These are phyloP conservation scores for Hippophae tibetana DNA, from an alignment of 306 rosid genomes.

Conservation along the genomic window DNA sequence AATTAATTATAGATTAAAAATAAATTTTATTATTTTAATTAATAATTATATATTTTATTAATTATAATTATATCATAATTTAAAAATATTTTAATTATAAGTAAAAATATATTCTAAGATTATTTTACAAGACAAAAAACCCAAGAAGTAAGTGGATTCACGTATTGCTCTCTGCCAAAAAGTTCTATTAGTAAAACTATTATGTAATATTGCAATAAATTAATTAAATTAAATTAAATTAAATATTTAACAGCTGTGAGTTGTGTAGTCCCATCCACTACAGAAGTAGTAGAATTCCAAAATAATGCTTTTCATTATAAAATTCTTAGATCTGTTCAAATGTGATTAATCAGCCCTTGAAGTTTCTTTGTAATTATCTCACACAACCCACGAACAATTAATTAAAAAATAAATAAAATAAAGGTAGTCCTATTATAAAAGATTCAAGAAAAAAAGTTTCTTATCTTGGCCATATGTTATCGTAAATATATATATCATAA, in stretches of 20 bases:
- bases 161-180: constrained; percentile 46
- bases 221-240: no score
- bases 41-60: no score
- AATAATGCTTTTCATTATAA: no score
- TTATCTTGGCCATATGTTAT: constrained; percentile 39
- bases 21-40: no score
- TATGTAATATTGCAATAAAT: constrained; percentile 9
- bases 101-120: constrained; percentile 19
- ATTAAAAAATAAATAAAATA: no score
- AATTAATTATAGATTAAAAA: no score
- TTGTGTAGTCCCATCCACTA: constrained; percentile 58
- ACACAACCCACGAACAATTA: constrained; percentile 29
- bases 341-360: constrained; percentile 59
- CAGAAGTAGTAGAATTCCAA: constrained; percentile 4
- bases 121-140: constrained; percentile 24
- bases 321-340: constrained; percentile 23
- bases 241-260: constrained; percentile 25
- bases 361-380: constrained; percentile 44
- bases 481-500: constrained; percentile 6
- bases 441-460: not conserved
- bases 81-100: no score
- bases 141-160: constrained; percentile 42
- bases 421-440: no score
- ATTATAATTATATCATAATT: no score
- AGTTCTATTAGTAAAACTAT: constrained; percentile 11